Conservation (phyloP, 2,329 filamentous ascomycete genomes). For the Epichloe elymi region DNA sequence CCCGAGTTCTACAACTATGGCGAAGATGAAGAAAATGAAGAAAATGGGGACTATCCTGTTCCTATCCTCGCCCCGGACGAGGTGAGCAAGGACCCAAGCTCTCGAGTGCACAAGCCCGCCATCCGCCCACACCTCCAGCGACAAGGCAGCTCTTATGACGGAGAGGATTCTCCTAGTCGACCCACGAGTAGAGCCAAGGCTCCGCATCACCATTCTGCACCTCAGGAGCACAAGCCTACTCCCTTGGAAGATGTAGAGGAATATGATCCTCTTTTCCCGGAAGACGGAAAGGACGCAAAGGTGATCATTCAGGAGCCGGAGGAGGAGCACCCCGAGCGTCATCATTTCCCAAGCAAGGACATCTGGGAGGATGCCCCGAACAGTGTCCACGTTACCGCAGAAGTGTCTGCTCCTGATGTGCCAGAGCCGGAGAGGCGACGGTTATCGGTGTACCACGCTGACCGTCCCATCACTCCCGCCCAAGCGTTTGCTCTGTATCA, state of each 20-base stretch:
- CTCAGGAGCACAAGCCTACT: conserved; percentile 44
- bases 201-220: conserved; percentile 43
- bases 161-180: conserved; percentile 45
- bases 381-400: conserved; percentile 65
- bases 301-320: conserved; percentile 14
- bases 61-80: conserved; percentile 88
- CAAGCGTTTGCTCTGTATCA: conserved; percentile 54
- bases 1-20: conserved; percentile 26
- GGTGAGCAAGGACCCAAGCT: conserved; percentile 57
- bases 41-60: conserved; percentile 50
- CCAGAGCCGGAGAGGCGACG: conserved; percentile 26
- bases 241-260: conserved; percentile 81
- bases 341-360: conserved; percentile 82
- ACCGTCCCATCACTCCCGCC: conserved; percentile 40
- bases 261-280: conserved; percentile 88
- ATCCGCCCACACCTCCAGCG: conserved; percentile 61
- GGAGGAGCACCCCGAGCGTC: conserved; percentile 41
- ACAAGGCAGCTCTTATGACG: conserved; percentile 44
- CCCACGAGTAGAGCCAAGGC: conserved; percentile 45
- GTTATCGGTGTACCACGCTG: conserved; percentile 16
- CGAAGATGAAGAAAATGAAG: conserved; percentile 35
- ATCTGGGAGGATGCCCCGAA: conserved; percentile 94
- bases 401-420: conserved; percentile 64
- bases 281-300: conserved; percentile 46
- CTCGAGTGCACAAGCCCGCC: conserved; percentile 62